A percentile compares a stretch with the other conserved stretches of the same genome.
These are phyloP conservation scores for Backusella morwellensis DNA, from an alignment of 192 early-diverging fungal species.

Conservation along the genomic window DNA sequence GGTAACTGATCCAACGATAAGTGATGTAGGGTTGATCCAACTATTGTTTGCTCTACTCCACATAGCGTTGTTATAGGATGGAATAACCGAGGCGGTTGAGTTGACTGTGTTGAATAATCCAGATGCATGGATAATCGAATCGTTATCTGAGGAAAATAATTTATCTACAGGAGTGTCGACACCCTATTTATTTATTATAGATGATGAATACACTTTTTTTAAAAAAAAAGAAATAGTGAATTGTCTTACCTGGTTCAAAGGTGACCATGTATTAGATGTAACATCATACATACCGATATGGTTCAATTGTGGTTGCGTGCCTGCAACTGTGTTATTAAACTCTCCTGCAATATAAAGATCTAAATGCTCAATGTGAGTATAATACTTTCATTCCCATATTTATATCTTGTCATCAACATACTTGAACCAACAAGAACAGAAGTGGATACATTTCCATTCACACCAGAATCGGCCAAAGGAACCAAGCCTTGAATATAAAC, in stretches of 20 bases:
- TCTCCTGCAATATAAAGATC: constrained; percentile 24
- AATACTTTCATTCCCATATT: too few relatives aligned
- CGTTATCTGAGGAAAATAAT: neutral
- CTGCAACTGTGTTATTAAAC: constrained; percentile 6
- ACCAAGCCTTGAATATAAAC: constrained; percentile 17
- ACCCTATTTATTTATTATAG: constrained; percentile 2
- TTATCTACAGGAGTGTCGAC: constrained; percentile 15
- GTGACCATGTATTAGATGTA: neutral
- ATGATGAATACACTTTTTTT: neutral
- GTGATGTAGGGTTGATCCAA: neutral
- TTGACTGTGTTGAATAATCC: neutral
- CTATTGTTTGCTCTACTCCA: neutral
- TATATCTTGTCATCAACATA: neutral
- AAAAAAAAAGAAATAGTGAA: neutral
- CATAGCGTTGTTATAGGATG: neutral
- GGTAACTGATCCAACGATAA: neutral
- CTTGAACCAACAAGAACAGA: constrained; percentile 3
- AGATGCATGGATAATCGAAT: neutral
- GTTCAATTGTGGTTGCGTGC: neutral
- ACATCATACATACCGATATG: neutral
- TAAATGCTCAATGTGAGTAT: neutral
- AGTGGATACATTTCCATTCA: constrained; percentile 29
- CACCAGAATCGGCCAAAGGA: neutral
- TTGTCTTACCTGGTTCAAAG: neutral
- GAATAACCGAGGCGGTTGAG: neutral